phyloP scores from a whole-genome alignment of 1,284 basidiomycete genomes.

The Ustilago lituana region DNA sequence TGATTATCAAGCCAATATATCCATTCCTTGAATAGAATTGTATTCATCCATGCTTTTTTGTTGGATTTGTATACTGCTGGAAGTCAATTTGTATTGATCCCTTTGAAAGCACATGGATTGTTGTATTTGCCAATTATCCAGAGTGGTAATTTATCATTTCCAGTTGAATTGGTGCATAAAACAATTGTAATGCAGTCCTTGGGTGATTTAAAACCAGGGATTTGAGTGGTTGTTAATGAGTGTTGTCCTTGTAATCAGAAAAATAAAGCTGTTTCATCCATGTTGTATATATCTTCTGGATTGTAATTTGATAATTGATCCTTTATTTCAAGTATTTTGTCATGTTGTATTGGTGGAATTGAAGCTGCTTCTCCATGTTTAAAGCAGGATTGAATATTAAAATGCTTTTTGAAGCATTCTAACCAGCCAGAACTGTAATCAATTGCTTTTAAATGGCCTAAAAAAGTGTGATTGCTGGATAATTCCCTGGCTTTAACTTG shows the following conservation, averaged over 20 bases:
- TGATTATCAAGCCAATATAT: conserved; percentile 3
- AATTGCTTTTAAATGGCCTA: no score
- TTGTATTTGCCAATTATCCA: neutral
- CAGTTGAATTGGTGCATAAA: conserved; percentile 1
- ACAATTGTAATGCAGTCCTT: conserved; percentile 2
- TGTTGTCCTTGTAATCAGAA: no score
- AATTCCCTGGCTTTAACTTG: conserved; percentile 4
- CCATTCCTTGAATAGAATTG: conserved; percentile 2
- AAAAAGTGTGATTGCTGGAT: neutral
- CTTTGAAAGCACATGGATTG: conserved; percentile 1
- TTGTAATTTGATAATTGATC: no score
- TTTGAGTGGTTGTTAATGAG: neutral
- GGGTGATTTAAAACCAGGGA: neutral
- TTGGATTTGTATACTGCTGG: conserved; percentile 1
- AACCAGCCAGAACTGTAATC: conserved; percentile 2
- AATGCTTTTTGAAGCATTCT: conserved; percentile 3
- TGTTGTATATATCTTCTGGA: no score
- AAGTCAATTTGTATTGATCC: neutral
- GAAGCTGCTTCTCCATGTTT: conserved; percentile 4
- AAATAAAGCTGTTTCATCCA: no score
- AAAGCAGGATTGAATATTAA: neutral
- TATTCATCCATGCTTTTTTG: conserved; percentile 8
- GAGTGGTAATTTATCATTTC: conserved; percentile 1
- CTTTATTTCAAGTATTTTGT: conserved; percentile 1
- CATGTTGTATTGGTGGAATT: neutral